These are phyloP conservation scores for Cryptosporidium muris DNA, from an alignment of 169 alveolate genomes.

Conservation along the genomic window DNA sequence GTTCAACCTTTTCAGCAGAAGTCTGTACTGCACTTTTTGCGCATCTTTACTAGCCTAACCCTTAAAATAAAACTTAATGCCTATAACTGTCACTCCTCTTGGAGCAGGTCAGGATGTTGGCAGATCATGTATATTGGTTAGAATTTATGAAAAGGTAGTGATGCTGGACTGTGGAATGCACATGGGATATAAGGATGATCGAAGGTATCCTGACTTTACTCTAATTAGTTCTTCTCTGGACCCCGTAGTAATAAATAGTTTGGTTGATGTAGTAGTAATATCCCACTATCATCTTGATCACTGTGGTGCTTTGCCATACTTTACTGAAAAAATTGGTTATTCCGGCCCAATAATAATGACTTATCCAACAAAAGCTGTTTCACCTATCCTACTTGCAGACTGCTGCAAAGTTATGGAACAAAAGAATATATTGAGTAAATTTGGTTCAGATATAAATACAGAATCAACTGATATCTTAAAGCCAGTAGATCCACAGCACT, in stretches of 20 bases:
- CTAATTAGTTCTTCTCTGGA: conserved; percentile 66
- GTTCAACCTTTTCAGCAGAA: no score
- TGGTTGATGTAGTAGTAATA: conserved; percentile 91
- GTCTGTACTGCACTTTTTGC: not conserved
- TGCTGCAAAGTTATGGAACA: conserved; percentile 89
- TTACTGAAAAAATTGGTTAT: conserved; percentile 93
- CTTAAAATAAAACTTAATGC: not conserved
- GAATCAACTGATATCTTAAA: conserved; percentile 63
- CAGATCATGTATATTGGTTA: conserved; percentile 93
- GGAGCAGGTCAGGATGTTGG: conserved; percentile 99
- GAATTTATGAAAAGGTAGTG: conserved; percentile 89
- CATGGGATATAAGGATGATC: conserved; percentile 91
- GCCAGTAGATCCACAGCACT: conserved; percentile 82
- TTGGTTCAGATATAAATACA: conserved; percentile 71
- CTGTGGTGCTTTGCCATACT: conserved; percentile 98
- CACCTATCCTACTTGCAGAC: conserved; percentile 95
- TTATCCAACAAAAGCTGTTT: conserved; percentile 95
- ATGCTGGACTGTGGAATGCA: conserved; percentile 98
- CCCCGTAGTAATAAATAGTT: conserved; percentile 35
- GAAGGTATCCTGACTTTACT: conserved; percentile 93
- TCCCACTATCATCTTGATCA: conserved; percentile 99
- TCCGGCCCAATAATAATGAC: conserved; percentile 94
- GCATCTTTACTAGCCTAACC: not conserved
- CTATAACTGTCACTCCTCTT: conserved; percentile 75
- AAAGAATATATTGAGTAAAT: conserved; percentile 75